Percentiles rank a stretch among this genome's conserved stretches.
phyloP scores from a whole-genome alignment of 805 yeast genomes.

The Myxozyma monticola region DNA sequence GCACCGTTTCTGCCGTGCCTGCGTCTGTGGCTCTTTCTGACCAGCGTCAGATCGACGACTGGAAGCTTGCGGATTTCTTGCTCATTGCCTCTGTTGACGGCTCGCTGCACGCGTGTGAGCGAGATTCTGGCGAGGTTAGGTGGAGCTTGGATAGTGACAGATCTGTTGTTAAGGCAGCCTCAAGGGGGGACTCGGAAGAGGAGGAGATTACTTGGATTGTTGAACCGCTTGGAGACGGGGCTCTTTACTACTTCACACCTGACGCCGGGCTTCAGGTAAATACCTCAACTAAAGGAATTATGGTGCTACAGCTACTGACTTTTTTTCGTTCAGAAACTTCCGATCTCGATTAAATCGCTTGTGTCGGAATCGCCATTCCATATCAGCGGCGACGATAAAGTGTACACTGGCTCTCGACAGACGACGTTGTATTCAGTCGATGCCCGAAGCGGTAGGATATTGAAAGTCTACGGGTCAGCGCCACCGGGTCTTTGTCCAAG shows the following conservation, averaged over 20 bases:
- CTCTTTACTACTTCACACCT: conserved; percentile 75
- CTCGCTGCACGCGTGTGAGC: conserved; percentile 72
- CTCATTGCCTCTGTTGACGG: conserved; percentile 85
- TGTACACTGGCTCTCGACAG: conserved; percentile 81
- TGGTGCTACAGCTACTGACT: background rate
- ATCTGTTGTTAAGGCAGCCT: conserved; percentile 54
- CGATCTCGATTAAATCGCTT: conserved; percentile 73
- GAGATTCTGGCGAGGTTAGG: conserved; percentile 68
- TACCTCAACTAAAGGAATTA: background rate
- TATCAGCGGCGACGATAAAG: conserved; percentile 69
- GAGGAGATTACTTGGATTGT: conserved; percentile 72
- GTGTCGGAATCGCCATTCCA: conserved; percentile 86
- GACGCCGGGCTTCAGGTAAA: conserved; percentile 65
- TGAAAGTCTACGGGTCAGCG: conserved; percentile 65
- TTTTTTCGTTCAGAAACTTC: conserved; percentile 49
- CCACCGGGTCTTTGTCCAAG: conserved; percentile 34
- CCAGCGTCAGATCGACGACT: conserved; percentile 46
- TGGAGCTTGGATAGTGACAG: conserved; percentile 74
- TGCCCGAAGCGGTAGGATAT: conserved; percentile 68
- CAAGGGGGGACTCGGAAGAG: conserved; percentile 33
- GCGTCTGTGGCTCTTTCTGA: background rate
- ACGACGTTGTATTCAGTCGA: conserved; percentile 76
- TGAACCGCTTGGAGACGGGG: conserved; percentile 86
- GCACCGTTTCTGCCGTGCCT: too few species aligned
- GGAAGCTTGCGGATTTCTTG: conserved; percentile 56